Evolutionary conservation across 495 filamentous ascomycete species (phyloP), one percentile per base, ranked within the genome.

Genomic region (Penicillium salamii): DNA sequence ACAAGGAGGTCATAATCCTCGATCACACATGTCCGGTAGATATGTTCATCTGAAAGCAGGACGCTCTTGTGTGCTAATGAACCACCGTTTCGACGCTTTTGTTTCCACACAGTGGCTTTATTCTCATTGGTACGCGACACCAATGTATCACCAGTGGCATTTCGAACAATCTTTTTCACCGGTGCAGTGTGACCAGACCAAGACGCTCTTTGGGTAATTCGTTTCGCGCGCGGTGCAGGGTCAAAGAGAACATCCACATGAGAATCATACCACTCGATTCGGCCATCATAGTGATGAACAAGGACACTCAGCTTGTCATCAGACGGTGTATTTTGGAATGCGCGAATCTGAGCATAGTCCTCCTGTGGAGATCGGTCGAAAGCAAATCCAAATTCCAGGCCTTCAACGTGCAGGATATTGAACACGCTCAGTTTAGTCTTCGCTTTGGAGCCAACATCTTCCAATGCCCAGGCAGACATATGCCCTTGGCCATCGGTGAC

Each of bases 391-490:
- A 95, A 74, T 41, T 83, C 75, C 45, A 88, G 62, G 5, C 85
- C 78, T 52, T 89, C 83, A 18, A 89, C 82, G 63, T 96, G 88
- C 5, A 90, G 84, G 57, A 97, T 82, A 56, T 95, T 95, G 72
- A 95, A 96, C 21, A 91, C 81, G 61, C 86, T 84, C 32, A 83
- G 77, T 2, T 79, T 77, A 52, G 84, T 80, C 53, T 77, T 81
- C 24, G 72, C 69, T 55, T 89, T 93, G 57, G 81, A 84, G 14
- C 90, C 89, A 19, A 97, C 78, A 60, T 91, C 90, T 65, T 97
- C 91, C 46, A 99, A 62, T 2, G 89, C 95, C 92, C 92, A 96
- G 0, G 91, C 93, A 38, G 88, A 90, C 89, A 97, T 90, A 55
- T 85, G 81, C 4, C 93, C 93, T 31, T 78, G 73, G 15, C 86